Evolutionary conservation across 441 rosid genomes (phyloP).

Genomic region (Populus hybrid): DNA sequence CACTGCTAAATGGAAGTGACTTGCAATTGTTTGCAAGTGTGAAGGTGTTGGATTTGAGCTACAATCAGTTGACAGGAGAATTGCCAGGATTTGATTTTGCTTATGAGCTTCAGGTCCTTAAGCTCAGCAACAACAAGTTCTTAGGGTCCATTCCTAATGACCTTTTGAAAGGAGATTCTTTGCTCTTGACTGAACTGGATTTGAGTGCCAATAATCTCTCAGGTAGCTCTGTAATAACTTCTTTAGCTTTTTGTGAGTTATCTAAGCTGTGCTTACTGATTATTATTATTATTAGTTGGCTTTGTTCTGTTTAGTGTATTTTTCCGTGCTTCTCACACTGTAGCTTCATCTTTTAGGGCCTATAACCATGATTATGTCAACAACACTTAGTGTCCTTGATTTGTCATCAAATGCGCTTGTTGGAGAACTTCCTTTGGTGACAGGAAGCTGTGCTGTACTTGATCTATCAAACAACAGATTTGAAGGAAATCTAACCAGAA

Average conservation of each 20-base stretch:
- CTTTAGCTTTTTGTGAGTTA: conserved; percentile 6
- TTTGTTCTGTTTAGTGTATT: conserved; percentile 2
- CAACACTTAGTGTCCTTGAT: conserved; percentile 60
- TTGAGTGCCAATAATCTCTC: conserved; percentile 94
- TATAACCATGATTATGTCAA: conserved; percentile 71
- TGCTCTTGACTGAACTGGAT: conserved; percentile 70
- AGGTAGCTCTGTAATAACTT: conserved; percentile 44
- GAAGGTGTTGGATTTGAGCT: conserved; percentile 86
- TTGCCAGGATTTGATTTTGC: conserved; percentile 88
- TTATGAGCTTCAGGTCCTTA: conserved; percentile 88
- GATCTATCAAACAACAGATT: conserved; percentile 88
- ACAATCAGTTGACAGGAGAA: conserved; percentile 82
- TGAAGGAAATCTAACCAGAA: conserved; percentile 76
- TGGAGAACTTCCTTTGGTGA: conserved; percentile 87
- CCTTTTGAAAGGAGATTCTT: conserved; percentile 85
- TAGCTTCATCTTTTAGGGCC: conserved; percentile 57
- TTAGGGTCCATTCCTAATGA: conserved; percentile 83
- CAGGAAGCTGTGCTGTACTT: conserved; percentile 72
- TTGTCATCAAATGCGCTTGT: conserved; percentile 75
- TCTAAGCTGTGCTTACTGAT: neutral
- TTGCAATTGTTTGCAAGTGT: conserved; percentile 65
- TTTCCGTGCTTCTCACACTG: conserved; percentile 17
- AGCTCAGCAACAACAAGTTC: conserved; percentile 79
- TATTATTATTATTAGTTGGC: neutral
- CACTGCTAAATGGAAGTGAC: conserved; percentile 59